Conservation (phyloP, 2,329 filamentous ascomycete genomes). For the Mycocentrospora acerina region DNA sequence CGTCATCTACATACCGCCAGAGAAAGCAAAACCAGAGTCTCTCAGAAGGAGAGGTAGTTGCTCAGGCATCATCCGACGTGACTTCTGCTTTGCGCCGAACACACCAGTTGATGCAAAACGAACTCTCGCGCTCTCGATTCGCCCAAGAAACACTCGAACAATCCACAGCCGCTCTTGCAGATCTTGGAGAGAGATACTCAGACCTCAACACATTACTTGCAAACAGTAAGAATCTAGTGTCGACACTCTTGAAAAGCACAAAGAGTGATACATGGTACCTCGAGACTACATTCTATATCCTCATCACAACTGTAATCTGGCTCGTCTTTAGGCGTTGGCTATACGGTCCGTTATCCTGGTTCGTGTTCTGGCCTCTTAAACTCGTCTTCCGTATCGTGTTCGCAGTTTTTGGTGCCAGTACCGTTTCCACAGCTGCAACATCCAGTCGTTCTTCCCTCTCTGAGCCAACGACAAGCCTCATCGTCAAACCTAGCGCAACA, state of each 20-base stretch:
- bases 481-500: constrained; percentile 49
- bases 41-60: constrained; percentile 70
- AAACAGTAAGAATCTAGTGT: constrained; percentile 72
- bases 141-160: constrained; percentile 85
- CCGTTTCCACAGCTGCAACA: constrained; percentile 22
- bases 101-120: constrained; percentile 80
- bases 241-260: constrained; percentile 78
- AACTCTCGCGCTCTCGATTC: constrained; percentile 84
- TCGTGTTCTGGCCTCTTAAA: constrained; percentile 80
- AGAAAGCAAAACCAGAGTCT: constrained; percentile 51
- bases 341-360: constrained; percentile 89
- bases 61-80: constrained; percentile 78
- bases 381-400: constrained; percentile 62
- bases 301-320: constrained; percentile 78
- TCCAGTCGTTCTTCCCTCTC: constrained; percentile 17
- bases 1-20: constrained; percentile 39
- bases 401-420: constrained; percentile 57
- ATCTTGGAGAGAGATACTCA: constrained; percentile 78
- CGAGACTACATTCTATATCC: constrained; percentile 82
- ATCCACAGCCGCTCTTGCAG: constrained; percentile 77
- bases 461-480: constrained; percentile 38
- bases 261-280: constrained; percentile 99
- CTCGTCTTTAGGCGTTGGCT: constrained; percentile 79
- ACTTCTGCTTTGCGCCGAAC: constrained; percentile 81
- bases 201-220: constrained; percentile 75